A percentile compares a stretch with the other conserved stretches of the same genome.
phyloP scores from a whole-genome alignment of 2,329 filamentous ascomycete species.

The Alternaria sp. region DNA sequence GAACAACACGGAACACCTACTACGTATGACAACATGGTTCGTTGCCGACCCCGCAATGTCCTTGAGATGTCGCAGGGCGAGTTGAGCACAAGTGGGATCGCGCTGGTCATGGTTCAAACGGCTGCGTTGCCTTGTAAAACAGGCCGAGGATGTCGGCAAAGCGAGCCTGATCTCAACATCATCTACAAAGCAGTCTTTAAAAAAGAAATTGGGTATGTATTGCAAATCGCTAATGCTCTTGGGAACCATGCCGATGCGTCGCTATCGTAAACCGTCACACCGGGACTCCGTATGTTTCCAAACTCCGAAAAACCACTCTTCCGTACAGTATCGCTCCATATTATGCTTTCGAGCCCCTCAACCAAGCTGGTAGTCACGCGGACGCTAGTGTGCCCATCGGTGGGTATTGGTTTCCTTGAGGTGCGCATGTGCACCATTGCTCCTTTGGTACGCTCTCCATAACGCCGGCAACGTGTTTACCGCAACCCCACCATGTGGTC shows the following conservation, averaged over 20 bases:
- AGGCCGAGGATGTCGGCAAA: not conserved
- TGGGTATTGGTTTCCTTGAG: slow-evolving; percentile 70
- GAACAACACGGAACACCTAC: not conserved
- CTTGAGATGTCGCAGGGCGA: not conserved
- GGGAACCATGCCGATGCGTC: not conserved
- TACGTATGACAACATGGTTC: not conserved
- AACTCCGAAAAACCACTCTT: not conserved
- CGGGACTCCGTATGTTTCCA: slow-evolving; percentile 1
- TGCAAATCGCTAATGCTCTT: slow-evolving; percentile 10
- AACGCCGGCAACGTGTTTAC: slow-evolving; percentile 67
- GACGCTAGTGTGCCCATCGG: slow-evolving; percentile 62
- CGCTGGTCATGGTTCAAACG: not conserved
- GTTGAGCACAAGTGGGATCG: not conserved
- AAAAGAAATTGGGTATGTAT: not conserved
- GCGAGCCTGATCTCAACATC: not conserved
- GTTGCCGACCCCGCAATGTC: not conserved
- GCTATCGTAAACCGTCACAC: slow-evolving; percentile 7
- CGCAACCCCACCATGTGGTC: slow-evolving; percentile 71
- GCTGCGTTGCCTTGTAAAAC: not conserved
- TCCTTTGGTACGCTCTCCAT: slow-evolving; percentile 66
- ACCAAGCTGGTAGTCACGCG: slow-evolving; percentile 35
- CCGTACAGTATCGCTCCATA: not conserved
- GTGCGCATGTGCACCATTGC: slow-evolving; percentile 72
- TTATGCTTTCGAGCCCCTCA: slow-evolving; percentile 1
- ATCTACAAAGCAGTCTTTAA: not conserved